These are phyloP conservation scores for Proteromonas lacertae DNA, from an alignment of 352 stramenopile species.

Conservation along the genomic window DNA sequence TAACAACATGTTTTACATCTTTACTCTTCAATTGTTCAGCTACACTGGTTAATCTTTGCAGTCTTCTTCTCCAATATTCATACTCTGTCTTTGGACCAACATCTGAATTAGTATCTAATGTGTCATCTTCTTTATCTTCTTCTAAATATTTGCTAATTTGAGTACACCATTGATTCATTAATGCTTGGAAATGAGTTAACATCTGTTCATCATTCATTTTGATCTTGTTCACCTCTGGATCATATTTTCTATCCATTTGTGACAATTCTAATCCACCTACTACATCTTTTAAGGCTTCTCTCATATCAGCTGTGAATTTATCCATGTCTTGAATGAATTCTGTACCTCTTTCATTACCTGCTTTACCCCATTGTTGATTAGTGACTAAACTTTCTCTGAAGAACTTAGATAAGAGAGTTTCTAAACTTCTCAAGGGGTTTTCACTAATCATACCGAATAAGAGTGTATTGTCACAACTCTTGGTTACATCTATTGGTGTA, in stretches of 20 bases:
- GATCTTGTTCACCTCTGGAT: slow-evolving; percentile 12
- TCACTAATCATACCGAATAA: too few species aligned
- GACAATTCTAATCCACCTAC: slow-evolving; percentile 36
- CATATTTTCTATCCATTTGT: slow-evolving; percentile 34
- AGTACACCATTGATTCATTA: slow-evolving; percentile 66
- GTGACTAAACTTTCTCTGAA: too few species aligned
- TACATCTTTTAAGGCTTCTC: too few species aligned
- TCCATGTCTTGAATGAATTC: too few species aligned
- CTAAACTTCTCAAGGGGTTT: too few species aligned
- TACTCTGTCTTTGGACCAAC: slow-evolving; percentile 68
- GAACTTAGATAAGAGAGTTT: too few species aligned
- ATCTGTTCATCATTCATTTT: slow-evolving; percentile 21
- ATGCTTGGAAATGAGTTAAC: slow-evolving; percentile 34
- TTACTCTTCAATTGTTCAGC: slow-evolving; percentile 86
- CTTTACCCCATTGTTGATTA: too few species aligned
- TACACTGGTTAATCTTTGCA: slow-evolving; percentile 81
- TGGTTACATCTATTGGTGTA: too few species aligned
- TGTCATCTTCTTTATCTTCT: slow-evolving; percentile 34
- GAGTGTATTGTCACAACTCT: too few species aligned
- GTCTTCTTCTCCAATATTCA: slow-evolving; percentile 72
- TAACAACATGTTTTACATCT: slow-evolving; percentile 66
- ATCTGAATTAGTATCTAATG: slow-evolving; percentile 13
- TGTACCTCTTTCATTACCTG: too few species aligned
- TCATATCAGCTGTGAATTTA: too few species aligned
- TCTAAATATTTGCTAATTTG: slow-evolving; percentile 65